Base-by-base conservation (phyloP, 331 rosid species). In the Cydonia oblonga region DNA sequence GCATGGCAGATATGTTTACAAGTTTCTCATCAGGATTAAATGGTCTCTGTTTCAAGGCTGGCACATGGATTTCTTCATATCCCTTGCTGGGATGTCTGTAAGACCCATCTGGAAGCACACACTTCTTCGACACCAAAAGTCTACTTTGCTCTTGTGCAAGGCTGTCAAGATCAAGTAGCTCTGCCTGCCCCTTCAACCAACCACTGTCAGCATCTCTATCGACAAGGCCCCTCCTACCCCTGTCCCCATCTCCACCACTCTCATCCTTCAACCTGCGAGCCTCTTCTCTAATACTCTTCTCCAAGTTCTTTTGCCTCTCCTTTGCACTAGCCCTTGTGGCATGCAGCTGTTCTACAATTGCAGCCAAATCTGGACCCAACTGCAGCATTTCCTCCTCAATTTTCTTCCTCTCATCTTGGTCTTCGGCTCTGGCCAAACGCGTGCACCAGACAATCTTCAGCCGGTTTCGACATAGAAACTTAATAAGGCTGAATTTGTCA, bases 381-480 rank as follows among this genome's bases (percentile, higher is more conserved):
- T 76, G 88, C 82, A 88, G 73, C 97, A 93, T 93, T 65, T 91
- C 96, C 89, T 89, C 97, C 80, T 93, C 98, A 4, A 93, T 86
- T 71, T 76, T 86, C 80, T 84, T 86, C 75, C 90, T 91, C 85
- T 89, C 96, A n/a, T 86, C 93, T 57, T 91, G 91, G 5, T 88
- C 97, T 64, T 86, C 91, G 1, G 97, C 97, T 80, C 97, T 83
- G 0, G 97, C 96, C 86, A 89, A 81, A 6, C 95, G 88, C 4
- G 98, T 93, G 66, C 98, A 90, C 98, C 97, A 93, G 29, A 86
- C 90, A 80, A 93, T 86, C 89, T 91, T 91, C 75, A 86, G 46
- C 83, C 98, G 78, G 40, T 93, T 93, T 23, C 86, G 70, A 75
- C 91, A 28, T 49, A 93, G 79, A 76, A 86, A 81, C 87, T 91